Evolutionary conservation across 2,329 filamentous ascomycete species (phyloP).

Genomic region (Neodidymelliopsis sp.): DNA sequence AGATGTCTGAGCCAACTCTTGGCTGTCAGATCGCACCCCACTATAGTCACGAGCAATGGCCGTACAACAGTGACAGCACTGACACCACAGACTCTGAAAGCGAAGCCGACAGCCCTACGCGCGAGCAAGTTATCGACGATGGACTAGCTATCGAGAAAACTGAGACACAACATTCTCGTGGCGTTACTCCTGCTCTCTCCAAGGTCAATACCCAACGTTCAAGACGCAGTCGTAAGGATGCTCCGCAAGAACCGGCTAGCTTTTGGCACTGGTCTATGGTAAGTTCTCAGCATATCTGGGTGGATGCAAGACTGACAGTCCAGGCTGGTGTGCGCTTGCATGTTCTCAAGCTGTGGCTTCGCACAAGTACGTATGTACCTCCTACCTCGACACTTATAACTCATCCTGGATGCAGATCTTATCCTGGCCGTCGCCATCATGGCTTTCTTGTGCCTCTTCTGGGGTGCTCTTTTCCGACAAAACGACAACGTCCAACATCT

Average conservation of each 20-base stretch:
- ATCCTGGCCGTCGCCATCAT: slow-evolving; percentile 29
- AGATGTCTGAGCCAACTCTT: slow-evolving; percentile 28
- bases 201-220: slow-evolving; percentile 25
- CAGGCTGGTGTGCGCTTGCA: slow-evolving; percentile 39
- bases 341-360: slow-evolving; percentile 38
- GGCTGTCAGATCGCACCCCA: slow-evolving; percentile 40
- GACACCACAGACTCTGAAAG: slow-evolving; percentile 15
- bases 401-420: slow-evolving; percentile 24
- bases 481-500: slow-evolving; percentile 45
- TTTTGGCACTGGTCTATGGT: slow-evolving; percentile 44
- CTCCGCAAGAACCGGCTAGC: slow-evolving; percentile 26
- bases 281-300: background rate
- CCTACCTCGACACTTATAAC: too few relatives aligned
- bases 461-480: slow-evolving; percentile 40
- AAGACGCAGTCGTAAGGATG: slow-evolving; percentile 28
- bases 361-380: slow-evolving; percentile 33
- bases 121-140: slow-evolving; percentile 3
- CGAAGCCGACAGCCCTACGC: slow-evolving; percentile 10
- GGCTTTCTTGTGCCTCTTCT: slow-evolving; percentile 37
- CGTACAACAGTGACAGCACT: slow-evolving; percentile 23
- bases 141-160: slow-evolving; percentile 29
- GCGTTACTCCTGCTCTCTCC: slow-evolving; percentile 8
- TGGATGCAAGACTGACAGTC: background rate
- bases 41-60: slow-evolving; percentile 28
- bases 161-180: slow-evolving; percentile 27